Base-by-base conservation (phyloP, 768 basidiomycete genomes). In the Terana coerulea region DNA sequence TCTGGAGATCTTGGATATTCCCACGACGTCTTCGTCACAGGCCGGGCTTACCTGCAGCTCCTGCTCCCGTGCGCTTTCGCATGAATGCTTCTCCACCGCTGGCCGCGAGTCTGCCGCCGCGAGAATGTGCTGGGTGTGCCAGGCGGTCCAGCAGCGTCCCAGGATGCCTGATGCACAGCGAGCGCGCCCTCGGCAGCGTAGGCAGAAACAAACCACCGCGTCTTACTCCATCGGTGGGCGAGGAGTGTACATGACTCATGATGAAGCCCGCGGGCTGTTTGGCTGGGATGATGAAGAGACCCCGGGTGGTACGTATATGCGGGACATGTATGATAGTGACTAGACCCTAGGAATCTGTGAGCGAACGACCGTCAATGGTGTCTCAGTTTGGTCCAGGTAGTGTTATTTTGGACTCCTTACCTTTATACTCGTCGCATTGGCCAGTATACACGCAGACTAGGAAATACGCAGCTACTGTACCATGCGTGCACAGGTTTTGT, bases 251-350 rank as follows among this genome's bases (percentile, higher is more conserved):
- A 37, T 37, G 31, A 33, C 36, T 37, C 7, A 8, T 5, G 17
- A 19, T 22, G 19, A 24, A 3, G 19, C 9, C 5, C 5, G 5
- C 25, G 19, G 11, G 19, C 21, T 40, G 5, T 30, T 44, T 19
- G 25, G 43, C 11, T 44, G 19, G 30, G 31, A 46, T 22, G 45
- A 46, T 5, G 45, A 46, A 33, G 19, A 22, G 11, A 30, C 21
- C 21, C 29, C 29, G 17, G 45, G 45, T 10, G 19, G 45, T n/a
- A 43, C 42, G n/a, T 43, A 46, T 21, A 11, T 1, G 11, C 45
- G 30, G 12, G 45, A 46, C 29, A 33, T 33, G 45, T 33, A 46
- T 11, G 29, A 46, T 11, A 46, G 45, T 14, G 45, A 46, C 31
- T 46, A 33, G n/a, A n/a, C n/a, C n/a, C n/a, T n/a, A n/a, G n/a